Evolutionary conservation across 805 yeast species (phyloP), one percentile per base, ranked within the genome.

Genomic region (Huiozyma naganishii): DNA sequence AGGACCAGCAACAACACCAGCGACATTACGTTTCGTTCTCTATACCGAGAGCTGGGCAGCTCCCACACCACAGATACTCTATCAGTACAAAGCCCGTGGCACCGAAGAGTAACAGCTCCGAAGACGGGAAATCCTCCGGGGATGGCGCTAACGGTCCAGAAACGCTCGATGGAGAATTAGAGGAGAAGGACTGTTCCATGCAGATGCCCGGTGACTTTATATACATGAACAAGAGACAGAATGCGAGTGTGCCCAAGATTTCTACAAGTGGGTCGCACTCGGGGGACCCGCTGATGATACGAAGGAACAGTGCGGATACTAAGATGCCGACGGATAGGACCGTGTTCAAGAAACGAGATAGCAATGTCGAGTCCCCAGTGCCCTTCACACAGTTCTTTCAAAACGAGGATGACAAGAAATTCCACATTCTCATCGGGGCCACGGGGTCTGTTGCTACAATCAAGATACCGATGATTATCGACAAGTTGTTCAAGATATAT

Each of bases 381-480:
- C 90, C 90, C 27, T 83, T 83, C 53, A 80, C 80, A 29, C 79
- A 83, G 50, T 83, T 77, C 58, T 69, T 84, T 46, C 74, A 76
- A 44, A 79, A 78, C 53, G 65, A 80, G 54, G 92, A 86, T 58
- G 95, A 86, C 59, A 83, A 80, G 37, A 89, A 88, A 57, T 71
- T 86, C 45, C 98, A 92, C 62, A 80, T 92, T 37, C 68, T 92
- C 45, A 70, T 92, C 37, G 98, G 94, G 13, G 95, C 94, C 13
- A 86, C 97, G 1, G 98, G 98, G 1, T 84, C 95, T 1, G 97
- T 92, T 4, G 98, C 98, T 5, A 86, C 97, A 2, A 87, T 92
- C 49, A 92, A 92, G 62, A 80, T 92, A 23, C 95, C 96, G 0
- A 63, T 83, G 51, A 87, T 92, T 35, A 86, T 92, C 50, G 95